Evolutionary conservation across 1,284 basidiomycete species (phyloP), one percentile per base, ranked within the genome.

Genomic region (Sanghuangporus weigelae): DNA sequence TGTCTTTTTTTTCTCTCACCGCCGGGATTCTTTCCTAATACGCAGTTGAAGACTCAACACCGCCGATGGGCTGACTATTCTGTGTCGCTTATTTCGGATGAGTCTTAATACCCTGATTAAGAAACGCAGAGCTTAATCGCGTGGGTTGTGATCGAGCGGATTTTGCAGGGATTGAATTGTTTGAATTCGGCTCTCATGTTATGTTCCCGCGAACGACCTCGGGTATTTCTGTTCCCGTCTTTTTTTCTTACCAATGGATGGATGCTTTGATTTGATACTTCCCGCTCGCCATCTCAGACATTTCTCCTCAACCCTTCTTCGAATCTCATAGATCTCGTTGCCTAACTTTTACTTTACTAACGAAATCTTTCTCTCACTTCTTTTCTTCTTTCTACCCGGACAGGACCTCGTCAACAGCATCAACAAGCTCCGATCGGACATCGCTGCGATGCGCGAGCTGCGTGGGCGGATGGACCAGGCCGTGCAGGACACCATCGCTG

Each of bases 391-490:
- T 49, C 48, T 49, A 10, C 19, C 10, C 16, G 21, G n/a, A 12
- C 68, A 89, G 89, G 85, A 89, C 65, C 76, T 89, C 48, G 76
- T 86, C 40, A 82, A 82, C 67, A 79, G 82, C 4, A 79, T 84
- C 36, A 84, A 85, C 6, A 82, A 82, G n/a, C 83, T 89, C 46
- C 83, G 84, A 63, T 81, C 85, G 12, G 90, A 93, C 70, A 77
- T 84, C 40, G 81, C 83, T 53, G 81, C 84, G 59, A 86, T 85
- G 38, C 81, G 81, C 64, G 89, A 90, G 70, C 75, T 91, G 53
- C 88, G 87, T 71, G 75, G 79, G 2, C 89, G 88, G 75, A 84
- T 85, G 16, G 89, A 92, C 55, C 86, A 89, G 74, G 83, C 85
- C 0, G 85, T 92, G 23, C 85, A 90, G 72, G 89, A 91, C 69